Base-by-base conservation (phyloP, 345 rosid species). In the Atalantia buxifolia region DNA sequence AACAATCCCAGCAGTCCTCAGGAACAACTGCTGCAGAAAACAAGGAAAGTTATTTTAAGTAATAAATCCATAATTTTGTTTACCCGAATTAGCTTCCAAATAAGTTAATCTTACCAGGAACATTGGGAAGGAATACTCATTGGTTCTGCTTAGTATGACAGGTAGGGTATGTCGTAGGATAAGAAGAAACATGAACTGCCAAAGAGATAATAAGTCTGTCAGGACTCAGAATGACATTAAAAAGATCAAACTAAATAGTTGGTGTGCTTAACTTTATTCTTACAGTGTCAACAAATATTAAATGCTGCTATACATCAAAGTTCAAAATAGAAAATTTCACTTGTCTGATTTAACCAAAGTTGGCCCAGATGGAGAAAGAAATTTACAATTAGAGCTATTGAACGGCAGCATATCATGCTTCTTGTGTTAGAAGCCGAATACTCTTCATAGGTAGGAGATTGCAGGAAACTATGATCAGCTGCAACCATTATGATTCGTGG, bases 181-280 rank as follows among this genome's bases (percentile, higher is more conserved):
- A 83, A 95, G 85, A 78, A 95, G 95, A 83, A 92, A 75, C 93
- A 89, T 87, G 79, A 95, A 90, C 98, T 95, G 92, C 90, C 78
- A 61, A 62, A 16, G n/a, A 62, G 64, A 82, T 78, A 31, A 31
- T 35, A 18, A 75, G 28, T 50, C 25, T 33, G 9, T 75, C 71
- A 65, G 62, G 50, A 31, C 21, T 75, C 71, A 75, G 62, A 48
- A 31, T 27, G 30, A 16, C 4, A 48, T 42, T 21, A 12, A 64
- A 50, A 1, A 53, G 0, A 18, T 50, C 56, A 50, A 50, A 18
- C 18, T 4, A 50, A 50, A 18, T 65, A 25, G 64, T 60, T 60
- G 50, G 38, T 22, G 40, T 40, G 7, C 40, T 67, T 22, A 50
- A 14, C 22, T 50, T 36, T 27, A 22, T 57, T 57, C 62, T 22